phyloP scores from a whole-genome alignment of 2,329 filamentous ascomycete genomes.

The Colletotrichum godetiae region DNA sequence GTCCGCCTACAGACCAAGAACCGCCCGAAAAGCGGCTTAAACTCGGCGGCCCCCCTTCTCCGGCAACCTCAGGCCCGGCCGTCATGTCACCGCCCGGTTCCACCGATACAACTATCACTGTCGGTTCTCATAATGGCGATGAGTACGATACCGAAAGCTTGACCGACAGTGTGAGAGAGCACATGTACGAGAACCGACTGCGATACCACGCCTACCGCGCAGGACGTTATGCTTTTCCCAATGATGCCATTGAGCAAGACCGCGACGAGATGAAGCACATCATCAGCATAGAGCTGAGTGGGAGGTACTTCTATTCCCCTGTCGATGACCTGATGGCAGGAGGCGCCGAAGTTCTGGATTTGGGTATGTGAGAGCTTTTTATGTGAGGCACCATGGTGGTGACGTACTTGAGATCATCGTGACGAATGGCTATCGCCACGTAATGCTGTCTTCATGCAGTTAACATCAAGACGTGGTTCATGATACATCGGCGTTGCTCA shows the following conservation, averaged over 20 bases:
- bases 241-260: conserved; percentile 55
- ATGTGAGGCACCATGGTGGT: background rate
- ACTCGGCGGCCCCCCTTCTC: conserved; percentile 23
- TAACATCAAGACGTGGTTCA: background rate
- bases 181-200: conserved; percentile 54
- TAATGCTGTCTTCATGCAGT: background rate
- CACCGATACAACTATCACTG: conserved; percentile 33
- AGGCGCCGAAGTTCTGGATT: conserved; percentile 58
- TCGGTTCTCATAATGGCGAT: conserved; percentile 32
- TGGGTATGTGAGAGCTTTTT: conserved; percentile 50
- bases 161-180: conserved; percentile 55
- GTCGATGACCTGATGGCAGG: conserved; percentile 49
- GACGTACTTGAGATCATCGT: background rate
- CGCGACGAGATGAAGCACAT: conserved; percentile 55
- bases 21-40: conserved; percentile 23
- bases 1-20: background rate
- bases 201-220: conserved; percentile 55
- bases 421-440: background rate
- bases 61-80: conserved; percentile 21
- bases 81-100: conserved; percentile 28
- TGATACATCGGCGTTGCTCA: background rate
- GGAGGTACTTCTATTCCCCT: conserved; percentile 56
- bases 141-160: conserved; percentile 50
- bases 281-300: conserved; percentile 52
- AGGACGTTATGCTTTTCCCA: conserved; percentile 56